Evolutionary conservation across 2,329 filamentous ascomycete genomes (phyloP), one percentile per base, ranked within the genome.

Genomic region (Chrysoporthe austroafricana): DNA sequence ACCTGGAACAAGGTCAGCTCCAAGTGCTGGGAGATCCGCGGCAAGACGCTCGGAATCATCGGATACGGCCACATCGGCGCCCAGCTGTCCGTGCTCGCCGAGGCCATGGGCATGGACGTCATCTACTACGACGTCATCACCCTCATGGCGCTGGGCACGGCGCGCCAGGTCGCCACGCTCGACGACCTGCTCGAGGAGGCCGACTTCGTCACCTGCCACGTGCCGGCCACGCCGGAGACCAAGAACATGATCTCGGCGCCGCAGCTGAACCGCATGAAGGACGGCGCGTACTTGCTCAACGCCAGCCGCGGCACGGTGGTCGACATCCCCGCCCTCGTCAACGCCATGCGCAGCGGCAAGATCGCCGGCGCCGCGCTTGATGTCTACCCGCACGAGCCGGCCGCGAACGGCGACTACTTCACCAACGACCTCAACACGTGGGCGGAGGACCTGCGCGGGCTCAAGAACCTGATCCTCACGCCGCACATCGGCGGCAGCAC

Each of bases 1-100:
- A 93, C 89, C 56, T 99, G 96, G 96, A 98, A 98, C 81, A 99
- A 99, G 84, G 94, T 98, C 76, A 97, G 94, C 83, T 86, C 88
- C 75, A 94, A 92, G 77, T 99, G 96, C 86, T 98, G 96, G 96
- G 96, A 99, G 79, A 94, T 98, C 74, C 90, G 96, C 74, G 96
- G 96, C 78, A 99, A 99, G 86, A 98, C 95, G 56, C 86, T 99
- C 64, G 96, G 91, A 62, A 98, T 99, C 75, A 89, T 99, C 72
- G 96, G 96, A 42, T 99, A 99, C 76, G 96, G 96, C 70, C 96
- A 99, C 78, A 98, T 99, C 77, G 96, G 96, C 70, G 94, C 93
- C 63, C 96, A 99, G 80, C 83, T 99, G 71, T 98, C 94, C 0
- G 96, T 99, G 54, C 84, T 99, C 71, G 94, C 96, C 39, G 96